Base-by-base conservation (phyloP, 225 moss, liverwort and hornwort genomes). In the Marchantia paleacea region DNA sequence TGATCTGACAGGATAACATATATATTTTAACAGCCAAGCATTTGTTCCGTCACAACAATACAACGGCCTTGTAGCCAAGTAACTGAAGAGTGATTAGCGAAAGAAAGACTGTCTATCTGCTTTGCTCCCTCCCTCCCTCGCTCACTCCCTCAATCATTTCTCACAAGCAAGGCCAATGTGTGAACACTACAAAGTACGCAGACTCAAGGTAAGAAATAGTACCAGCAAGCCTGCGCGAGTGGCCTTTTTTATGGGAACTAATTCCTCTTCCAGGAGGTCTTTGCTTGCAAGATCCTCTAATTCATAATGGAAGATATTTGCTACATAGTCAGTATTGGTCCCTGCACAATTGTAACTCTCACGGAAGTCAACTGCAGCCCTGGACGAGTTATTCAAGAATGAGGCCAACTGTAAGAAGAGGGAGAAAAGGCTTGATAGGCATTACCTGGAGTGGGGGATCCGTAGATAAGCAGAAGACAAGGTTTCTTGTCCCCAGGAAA, bases 401-500 rank as follows among this genome's bases (percentile, higher is more conserved):
- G 16, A 71, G 12, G 47, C 47, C 51, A 55, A 25, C 22, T 22
- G 13, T 7, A 52, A 53, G 5, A 57, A 71, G 78, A 51, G 10
- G 12, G 66, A 55, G 48, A 67, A 30, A 15, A 64, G 30, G 15
- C 50, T 24, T 52, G 13, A 57, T 9, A 19, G 25, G 19, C 19
- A 52, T 9, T 74, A 85, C 85, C 85, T 70, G 79, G 73, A 52
- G 82, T 66, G 50, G 85, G 85, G 74, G 75, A 30, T 29, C 82
- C 85, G 80, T 85, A 85, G 13, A 85, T 0, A 30, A 85, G 85
- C 58, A 85, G 80, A 52, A 85, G 85, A 75, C 82, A 82, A 52
- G 85, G 82, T 49, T 61, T 79, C 10, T 80, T 85, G 62, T 85
- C 85, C 24, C 85, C 85, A 25, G 85, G 85, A 68, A 85, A 85